Conservation (phyloP, 495 filamentous ascomycete species). For the Hypoxylon crocopeplum region DNA sequence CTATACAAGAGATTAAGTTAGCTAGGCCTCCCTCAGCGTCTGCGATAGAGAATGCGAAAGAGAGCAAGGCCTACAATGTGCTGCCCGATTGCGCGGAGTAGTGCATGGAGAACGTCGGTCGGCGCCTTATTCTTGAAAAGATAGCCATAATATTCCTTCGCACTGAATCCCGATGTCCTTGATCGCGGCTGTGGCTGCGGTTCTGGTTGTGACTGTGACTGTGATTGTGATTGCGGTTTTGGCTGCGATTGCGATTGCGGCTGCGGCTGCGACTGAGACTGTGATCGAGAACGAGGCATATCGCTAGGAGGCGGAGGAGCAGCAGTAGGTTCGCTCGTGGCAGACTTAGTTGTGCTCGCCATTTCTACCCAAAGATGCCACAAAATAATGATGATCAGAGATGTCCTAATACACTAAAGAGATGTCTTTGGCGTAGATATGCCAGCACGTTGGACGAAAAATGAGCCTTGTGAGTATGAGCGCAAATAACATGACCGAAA, state of each 20-base stretch:
- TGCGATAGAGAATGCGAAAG: constrained; percentile 8
- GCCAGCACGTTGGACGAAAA: constrained; percentile 7
- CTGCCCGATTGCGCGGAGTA: constrained; percentile 79
- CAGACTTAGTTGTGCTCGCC: constrained; percentile 32
- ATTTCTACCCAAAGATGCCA: constrained; percentile 18
- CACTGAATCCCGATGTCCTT: constrained; percentile 20
- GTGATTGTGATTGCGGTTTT: constrained; percentile 23
- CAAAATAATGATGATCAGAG: constrained; percentile 1
- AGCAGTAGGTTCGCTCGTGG: constrained; percentile 25
- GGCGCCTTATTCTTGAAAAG: constrained; percentile 84
- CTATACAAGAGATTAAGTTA: constrained; percentile 42
- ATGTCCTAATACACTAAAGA: constrained; percentile 2
- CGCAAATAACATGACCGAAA: constrained; percentile 24
- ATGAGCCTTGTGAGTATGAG: constrained; percentile 3
- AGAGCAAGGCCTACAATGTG: constrained; percentile 70
- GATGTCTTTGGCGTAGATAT: constrained; percentile 8
- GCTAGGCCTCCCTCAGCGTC: not conserved
- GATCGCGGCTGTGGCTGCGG: constrained; percentile 11
- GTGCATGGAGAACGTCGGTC: constrained; percentile 74
- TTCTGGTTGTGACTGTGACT: constrained; percentile 10
- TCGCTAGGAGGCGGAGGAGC: constrained; percentile 18
- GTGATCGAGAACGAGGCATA: constrained; percentile 9
- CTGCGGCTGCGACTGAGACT: constrained; percentile 11
- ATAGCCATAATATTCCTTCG: constrained; percentile 74
- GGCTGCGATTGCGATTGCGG: constrained; percentile 17